Evolutionary conservation across 2,329 filamentous ascomycete genomes (phyloP).

Genomic region (Penicillium thymicola): DNA sequence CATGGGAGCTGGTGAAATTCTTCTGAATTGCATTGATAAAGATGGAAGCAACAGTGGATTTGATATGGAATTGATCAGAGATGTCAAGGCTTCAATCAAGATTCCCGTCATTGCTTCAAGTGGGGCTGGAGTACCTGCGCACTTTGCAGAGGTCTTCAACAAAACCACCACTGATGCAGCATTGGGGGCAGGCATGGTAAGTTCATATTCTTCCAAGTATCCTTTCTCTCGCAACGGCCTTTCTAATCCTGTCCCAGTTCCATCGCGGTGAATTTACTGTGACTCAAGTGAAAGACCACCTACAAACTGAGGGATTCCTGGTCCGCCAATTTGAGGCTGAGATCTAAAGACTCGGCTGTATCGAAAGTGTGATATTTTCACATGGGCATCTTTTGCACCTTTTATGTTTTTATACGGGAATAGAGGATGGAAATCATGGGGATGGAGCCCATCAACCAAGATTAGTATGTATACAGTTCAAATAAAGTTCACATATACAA

Average conservation of each 20-base stretch:
- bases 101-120: conserved; percentile 96
- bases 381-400: neutral
- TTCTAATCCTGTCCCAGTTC: conserved; percentile 54
- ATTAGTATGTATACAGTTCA: neutral
- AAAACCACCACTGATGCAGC: conserved; percentile 87
- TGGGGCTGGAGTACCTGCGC: conserved; percentile 79
- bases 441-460: neutral
- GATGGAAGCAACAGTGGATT: conserved; percentile 94
- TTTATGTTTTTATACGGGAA: neutral
- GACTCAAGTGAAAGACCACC: conserved; percentile 82
- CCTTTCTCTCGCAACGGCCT: neutral
- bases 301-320: conserved; percentile 67
- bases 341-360: conserved; percentile 5
- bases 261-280: conserved; percentile 95
- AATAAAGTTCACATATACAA: neutral
- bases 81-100: conserved; percentile 80
- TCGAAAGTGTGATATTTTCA: neutral
- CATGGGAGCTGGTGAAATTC: conserved; percentile 90
- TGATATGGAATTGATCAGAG: conserved; percentile 83
- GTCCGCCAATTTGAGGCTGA: conserved; percentile 71
- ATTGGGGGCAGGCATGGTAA: conserved; percentile 84
- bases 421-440: neutral
- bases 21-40: conserved; percentile 96
- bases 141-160: conserved; percentile 88
- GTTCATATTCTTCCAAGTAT: conserved; percentile 23